Conservation (phyloP, 768 basidiomycete genomes). For the Lactarius indigo region DNA sequence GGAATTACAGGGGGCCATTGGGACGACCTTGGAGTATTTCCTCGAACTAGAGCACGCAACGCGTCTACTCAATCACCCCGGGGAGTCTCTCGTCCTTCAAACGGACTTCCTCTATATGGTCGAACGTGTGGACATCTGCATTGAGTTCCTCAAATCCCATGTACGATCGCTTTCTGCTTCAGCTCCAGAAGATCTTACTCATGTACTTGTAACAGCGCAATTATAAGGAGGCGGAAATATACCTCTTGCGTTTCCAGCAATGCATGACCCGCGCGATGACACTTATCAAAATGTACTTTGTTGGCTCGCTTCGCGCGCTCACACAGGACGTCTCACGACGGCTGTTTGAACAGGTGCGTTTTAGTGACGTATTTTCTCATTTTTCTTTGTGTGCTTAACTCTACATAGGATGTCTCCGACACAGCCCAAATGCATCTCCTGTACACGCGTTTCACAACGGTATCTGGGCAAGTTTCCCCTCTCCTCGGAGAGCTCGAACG, state of each 20-base stretch:
- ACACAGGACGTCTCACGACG: slow-evolving; percentile 74
- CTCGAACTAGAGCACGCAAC: slow-evolving; percentile 91
- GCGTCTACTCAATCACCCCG: slow-evolving; percentile 90
- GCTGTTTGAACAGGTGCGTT: slow-evolving; percentile 64
- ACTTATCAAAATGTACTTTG: slow-evolving; percentile 95
- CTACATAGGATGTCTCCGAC: slow-evolving; percentile 62
- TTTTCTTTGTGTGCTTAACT: background rate
- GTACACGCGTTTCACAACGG: slow-evolving; percentile 81
- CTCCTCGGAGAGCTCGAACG: slow-evolving; percentile 84
- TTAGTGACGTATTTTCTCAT: background rate
- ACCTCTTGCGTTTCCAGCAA: slow-evolving; percentile 95
- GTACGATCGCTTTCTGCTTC: slow-evolving; percentile 44
- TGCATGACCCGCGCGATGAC: slow-evolving; percentile 99
- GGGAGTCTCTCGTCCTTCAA: slow-evolving; percentile 85
- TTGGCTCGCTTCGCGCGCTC: slow-evolving; percentile 76
- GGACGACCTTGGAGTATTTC: slow-evolving; percentile 83
- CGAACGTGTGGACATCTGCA: slow-evolving; percentile 90
- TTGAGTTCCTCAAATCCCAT: slow-evolving; percentile 83
- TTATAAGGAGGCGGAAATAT: slow-evolving; percentile 89
- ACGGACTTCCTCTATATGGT: slow-evolving; percentile 96
- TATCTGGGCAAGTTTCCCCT: slow-evolving; percentile 68
- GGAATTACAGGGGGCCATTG: slow-evolving; percentile 79
- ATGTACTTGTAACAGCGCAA: slow-evolving; percentile 55
- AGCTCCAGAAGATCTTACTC: background rate
- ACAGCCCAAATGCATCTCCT: slow-evolving; percentile 82